A percentile compares a stretch with the other conserved stretches of the same genome.
Evolutionary conservation across 345 rosid species (phyloP).

Genomic region (Pelargonium nanum): DNA sequence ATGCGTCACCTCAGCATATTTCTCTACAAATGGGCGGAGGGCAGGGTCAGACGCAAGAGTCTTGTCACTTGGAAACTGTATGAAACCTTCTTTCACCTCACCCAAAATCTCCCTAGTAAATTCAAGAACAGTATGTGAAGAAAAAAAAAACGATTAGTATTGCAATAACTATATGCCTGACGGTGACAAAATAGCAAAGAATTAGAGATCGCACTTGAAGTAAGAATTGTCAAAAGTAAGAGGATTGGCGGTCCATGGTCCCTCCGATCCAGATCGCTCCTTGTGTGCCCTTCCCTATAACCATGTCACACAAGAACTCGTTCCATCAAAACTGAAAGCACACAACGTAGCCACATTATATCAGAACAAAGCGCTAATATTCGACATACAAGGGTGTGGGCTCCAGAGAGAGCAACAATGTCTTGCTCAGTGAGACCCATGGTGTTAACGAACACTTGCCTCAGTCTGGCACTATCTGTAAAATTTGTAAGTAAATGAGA

Average conservation of each 20-base stretch:
- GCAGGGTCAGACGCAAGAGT: slow-evolving; percentile 71
- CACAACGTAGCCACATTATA: too few relatives aligned
- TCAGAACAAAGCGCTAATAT: not conserved
- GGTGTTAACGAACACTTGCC: slow-evolving; percentile 47
- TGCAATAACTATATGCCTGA: too few relatives aligned
- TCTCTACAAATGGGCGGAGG: slow-evolving; percentile 82
- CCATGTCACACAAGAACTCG: not conserved
- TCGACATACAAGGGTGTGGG: slow-evolving; percentile 71
- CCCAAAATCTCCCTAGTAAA: slow-evolving; percentile 60
- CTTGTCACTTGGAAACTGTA: slow-evolving; percentile 75
- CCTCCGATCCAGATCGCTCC: slow-evolving; percentile 96
- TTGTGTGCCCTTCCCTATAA: slow-evolving; percentile 83
- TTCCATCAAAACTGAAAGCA: too few relatives aligned
- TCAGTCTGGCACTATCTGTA: slow-evolving; percentile 68
- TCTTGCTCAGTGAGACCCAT: slow-evolving; percentile 91
- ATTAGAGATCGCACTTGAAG: slow-evolving; percentile 52
- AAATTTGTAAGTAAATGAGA: not conserved
- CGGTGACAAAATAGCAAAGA: not conserved
- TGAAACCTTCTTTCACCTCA: slow-evolving; percentile 77
- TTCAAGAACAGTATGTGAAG: too few relatives aligned
- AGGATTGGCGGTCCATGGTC: slow-evolving; percentile 85
- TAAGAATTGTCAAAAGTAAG: slow-evolving; percentile 83
- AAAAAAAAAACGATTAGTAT: too few relatives aligned
- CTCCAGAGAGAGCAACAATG: slow-evolving; percentile 90
- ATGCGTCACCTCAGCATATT: slow-evolving; percentile 59